Base-by-base conservation (phyloP, 2,329 filamentous ascomycete species). In the Scedosporium boydii region DNA sequence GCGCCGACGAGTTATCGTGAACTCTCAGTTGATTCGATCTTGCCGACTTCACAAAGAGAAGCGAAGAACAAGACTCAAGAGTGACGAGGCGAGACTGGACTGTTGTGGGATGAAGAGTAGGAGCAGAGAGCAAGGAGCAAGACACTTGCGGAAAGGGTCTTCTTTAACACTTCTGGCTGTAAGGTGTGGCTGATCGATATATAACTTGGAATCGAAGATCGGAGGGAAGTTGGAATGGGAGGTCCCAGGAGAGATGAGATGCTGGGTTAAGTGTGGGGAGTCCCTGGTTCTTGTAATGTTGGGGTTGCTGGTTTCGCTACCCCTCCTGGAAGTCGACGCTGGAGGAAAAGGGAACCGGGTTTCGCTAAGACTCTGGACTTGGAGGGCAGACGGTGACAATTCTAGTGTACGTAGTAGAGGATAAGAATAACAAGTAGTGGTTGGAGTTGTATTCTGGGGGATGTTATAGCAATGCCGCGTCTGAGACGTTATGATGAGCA, bases 181-280 rank as follows among this genome's bases (percentile, higher is more conserved):
- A n/a, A n/a, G 16, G 55, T n/a, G 44, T 48, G 44, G 44, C 38
- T 42, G 59, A 61, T 55, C 59, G 46, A 23, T 18, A 27, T 18
- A 7, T 18, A 34, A 34, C 29, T 48, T 51, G 6, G 59, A 18
- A 26, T 61, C 27, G 59, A 61, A 26, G 59, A 61, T 61, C 59
- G 14, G 29, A 41, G 55, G 42, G 51, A 55, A 51, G 59, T 61
- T 61, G 59, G 46, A 61, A 26, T 61, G 29, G 41, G 27, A 51
- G 48, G 59, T 41, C 27, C 59, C 59, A 61, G 42, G 59, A 51
- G 27, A 26, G 21, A 21, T 6, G 46, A 41, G 29, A 56, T 55
- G 27, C 21, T 61, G 59, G 59, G 59, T 61, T 61, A 51, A 55
- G 59, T 61, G 59, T 61, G 59, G 59, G 59, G 59, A 61, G 27